Evolutionary conservation across 139 green algal species (phyloP), one percentile per base, ranked within the genome.

Genomic region (Micractinium sp.): DNA sequence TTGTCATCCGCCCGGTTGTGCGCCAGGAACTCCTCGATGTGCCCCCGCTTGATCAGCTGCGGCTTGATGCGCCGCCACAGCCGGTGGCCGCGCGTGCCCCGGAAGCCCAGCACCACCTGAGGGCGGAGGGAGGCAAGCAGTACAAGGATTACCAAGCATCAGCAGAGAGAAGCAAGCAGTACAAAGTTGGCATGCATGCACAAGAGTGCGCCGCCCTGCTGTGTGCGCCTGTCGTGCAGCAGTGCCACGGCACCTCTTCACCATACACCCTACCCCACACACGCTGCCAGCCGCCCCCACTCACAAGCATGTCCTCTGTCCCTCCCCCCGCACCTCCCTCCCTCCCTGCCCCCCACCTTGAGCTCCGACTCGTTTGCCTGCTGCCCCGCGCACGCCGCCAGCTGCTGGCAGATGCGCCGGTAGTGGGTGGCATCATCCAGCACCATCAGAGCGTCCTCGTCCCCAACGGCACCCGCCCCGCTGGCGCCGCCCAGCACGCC

Each of bases 291-390:
- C 47, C 5, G 47, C 22, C 31, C 23, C 67, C 31, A 33, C 67
- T 36, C 1, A 25, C 71, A 77, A 39, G n/a, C n/a, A n/a, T n/a
- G n/a, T n/a, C n/a, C n/a, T 27, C 71, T 5, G 4, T 18, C 67
- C 1, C 25, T 2, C 23, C 25, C 4, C 33, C 23, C 67, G 5
- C 47, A 56, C 47, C 9, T 5, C 47, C 47, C 47, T 56, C 67
- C 67, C 22, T 1, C 9, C 22, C 67, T 16, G 1, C 23, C 25
- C 29, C 69, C 29, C 69, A 92, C 76, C 92, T 95, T 95, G 66
- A 95, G 91, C 77, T 95, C 90, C 0, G n/a, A 38, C 93, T 95
- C 93, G 53, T 90, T 69, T 73, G 92, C 93, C 35, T 86, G 53
- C 25, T 69, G 84, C 36, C 88, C 88, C 25, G 35, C 22, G 16